Evolutionary conservation across 2,329 filamentous ascomycete species (phyloP).

Genomic region (Ophiocordyceps camponoti-leonardi): DNA sequence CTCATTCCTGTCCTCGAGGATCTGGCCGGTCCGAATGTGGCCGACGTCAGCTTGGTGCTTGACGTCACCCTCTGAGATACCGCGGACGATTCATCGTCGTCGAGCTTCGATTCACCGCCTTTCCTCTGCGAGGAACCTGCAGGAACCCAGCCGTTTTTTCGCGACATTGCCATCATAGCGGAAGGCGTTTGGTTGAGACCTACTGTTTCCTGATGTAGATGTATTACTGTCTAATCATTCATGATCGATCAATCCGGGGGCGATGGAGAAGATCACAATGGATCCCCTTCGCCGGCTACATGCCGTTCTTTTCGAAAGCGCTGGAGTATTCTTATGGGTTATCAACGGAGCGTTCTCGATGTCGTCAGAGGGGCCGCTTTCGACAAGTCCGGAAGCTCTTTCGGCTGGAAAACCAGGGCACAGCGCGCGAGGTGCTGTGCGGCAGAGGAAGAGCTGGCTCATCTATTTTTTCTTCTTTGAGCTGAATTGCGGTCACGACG

Average conservation of each 20-base stretch:
- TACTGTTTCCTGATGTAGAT: slow-evolving; percentile 31
- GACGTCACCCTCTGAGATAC: slow-evolving; percentile 60
- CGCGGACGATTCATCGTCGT: slow-evolving; percentile 7
- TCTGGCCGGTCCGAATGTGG: slow-evolving; percentile 71
- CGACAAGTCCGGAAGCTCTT: slow-evolving; percentile 12
- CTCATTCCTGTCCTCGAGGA: slow-evolving; percentile 97
- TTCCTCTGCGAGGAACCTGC: slow-evolving; percentile 11
- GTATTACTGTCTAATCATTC: slow-evolving; percentile 35
- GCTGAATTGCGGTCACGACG: slow-evolving; percentile 2
- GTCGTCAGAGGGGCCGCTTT: slow-evolving; percentile 13
- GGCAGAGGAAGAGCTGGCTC: slow-evolving; percentile 6
- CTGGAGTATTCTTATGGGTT: slow-evolving; percentile 2
- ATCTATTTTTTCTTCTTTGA: slow-evolving; percentile 8
- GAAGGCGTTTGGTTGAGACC: slow-evolving; percentile 35
- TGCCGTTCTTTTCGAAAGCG: slow-evolving; percentile 2
- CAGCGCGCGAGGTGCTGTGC: slow-evolving; percentile 7
- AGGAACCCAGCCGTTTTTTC: slow-evolving; percentile 15
- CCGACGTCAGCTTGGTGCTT: slow-evolving; percentile 92
- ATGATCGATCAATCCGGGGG: slow-evolving; percentile 14
- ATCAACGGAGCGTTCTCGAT: neutral
- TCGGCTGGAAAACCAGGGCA: slow-evolving; percentile 6
- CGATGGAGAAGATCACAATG: neutral
- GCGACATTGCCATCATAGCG: slow-evolving; percentile 30
- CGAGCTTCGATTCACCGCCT: slow-evolving; percentile 10
- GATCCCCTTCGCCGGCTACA: slow-evolving; percentile 1